Base-by-base conservation (phyloP, 352 stramenopile species). In the Peronospora tabacina region DNA sequence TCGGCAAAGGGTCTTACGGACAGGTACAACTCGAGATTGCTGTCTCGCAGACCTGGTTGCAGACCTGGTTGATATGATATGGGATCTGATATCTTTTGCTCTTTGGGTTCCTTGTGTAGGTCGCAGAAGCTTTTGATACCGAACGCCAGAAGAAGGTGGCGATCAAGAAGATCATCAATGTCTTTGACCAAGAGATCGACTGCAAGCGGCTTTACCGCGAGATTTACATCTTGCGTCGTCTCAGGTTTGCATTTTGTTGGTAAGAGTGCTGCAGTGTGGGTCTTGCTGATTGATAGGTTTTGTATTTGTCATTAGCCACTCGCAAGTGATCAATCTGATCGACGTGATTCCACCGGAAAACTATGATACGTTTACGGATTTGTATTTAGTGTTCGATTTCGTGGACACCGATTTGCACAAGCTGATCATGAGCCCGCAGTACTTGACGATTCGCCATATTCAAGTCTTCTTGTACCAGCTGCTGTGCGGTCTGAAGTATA, bases 381-480 rank as follows among this genome's bases (percentile, higher is more conserved):
- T 97, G 36, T 97, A 97, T 67, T 73, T 97, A 22, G 85, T 97
- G 42, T 91, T 93, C 44, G 86, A 97, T 43, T 94, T 94, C 15
- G 79, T 97, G 44, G 90, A 97, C 63, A 97, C 88, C 20, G 91
- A 97, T 55, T 63, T 97, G 55, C 85, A 96, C 63, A 94, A 93
- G 35, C 81, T 97, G 45, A 97, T 97, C 52, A 96, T 95, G 69
- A 93, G 75, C 24, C 85, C 84, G 17, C 81, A 92, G 58, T 96
- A 95, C 63, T 66, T 98, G 43, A 96, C 85, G 0, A 95, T 97
- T 46, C 88, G 95, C 51, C 94, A 98, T 62, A 95, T 97, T 24
- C 90, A 97, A 71, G 96, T 97, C n/a, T 98, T 98, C 66, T 63
- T 97, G 49, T 98, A 98, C 63, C 92, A 98, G 60, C 63, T 98